Evolutionary conservation across 768 basidiomycete genomes (phyloP).

Genomic region (Trametes gibbosa): DNA sequence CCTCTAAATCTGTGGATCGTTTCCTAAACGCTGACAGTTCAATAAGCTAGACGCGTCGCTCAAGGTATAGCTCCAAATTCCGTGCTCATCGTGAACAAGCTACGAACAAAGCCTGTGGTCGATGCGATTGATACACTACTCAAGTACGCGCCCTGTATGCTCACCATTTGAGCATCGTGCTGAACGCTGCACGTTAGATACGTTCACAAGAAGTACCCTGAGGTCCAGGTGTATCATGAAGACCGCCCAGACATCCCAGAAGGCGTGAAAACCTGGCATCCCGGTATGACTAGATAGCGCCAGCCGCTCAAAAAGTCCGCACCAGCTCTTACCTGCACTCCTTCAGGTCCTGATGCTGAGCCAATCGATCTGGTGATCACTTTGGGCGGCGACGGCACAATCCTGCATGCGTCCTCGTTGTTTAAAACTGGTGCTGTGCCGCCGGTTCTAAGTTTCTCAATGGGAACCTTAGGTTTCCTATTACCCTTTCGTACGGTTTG

Average conservation of each 20-base stretch:
- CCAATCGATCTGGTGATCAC: constrained; percentile 87
- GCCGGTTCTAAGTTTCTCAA: constrained; percentile 85
- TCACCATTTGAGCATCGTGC: background rate
- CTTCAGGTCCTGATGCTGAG: constrained; percentile 50
- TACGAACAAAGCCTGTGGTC: constrained; percentile 74
- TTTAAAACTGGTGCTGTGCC: constrained; percentile 91
- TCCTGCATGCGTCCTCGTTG: constrained; percentile 87
- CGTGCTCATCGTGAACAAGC: constrained; percentile 78
- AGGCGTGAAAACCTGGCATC: constrained; percentile 52
- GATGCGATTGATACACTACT: constrained; percentile 74
- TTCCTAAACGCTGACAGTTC: background rate
- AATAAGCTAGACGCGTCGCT: constrained; percentile 17
- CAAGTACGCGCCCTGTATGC: constrained; percentile 41
- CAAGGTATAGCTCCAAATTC: constrained; percentile 44
- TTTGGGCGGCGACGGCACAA: constrained; percentile 92
- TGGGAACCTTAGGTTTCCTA: constrained; percentile 92
- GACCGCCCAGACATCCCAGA: constrained; percentile 48
- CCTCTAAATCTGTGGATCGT: background rate
- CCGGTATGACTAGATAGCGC: constrained; percentile 39
- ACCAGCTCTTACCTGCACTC: background rate
- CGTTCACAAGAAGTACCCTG: constrained; percentile 30
- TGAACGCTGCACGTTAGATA: constrained; percentile 21
- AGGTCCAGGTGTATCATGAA: constrained; percentile 33
- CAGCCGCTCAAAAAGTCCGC: background rate
- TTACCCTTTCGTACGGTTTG: constrained; percentile 84